Percentiles rank a stretch among this genome's conserved stretches.
Conservation (phyloP, 305 asterid genomes). For the Plantago lanceolata region DNA sequence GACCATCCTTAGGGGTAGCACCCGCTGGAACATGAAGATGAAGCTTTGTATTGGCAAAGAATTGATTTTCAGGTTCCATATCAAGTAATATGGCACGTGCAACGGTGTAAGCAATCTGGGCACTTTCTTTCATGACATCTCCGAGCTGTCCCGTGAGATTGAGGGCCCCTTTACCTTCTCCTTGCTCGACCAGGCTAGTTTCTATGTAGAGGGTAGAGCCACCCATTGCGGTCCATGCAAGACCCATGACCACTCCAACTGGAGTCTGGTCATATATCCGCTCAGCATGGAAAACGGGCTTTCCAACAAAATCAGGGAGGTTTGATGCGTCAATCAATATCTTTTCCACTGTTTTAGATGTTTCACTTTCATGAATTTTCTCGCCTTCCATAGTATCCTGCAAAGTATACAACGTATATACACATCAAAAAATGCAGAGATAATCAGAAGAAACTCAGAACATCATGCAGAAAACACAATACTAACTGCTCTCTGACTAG, state of each 20-base stretch:
- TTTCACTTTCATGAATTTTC: conserved; percentile 33
- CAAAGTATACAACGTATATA: not conserved
- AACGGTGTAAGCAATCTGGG: conserved; percentile 89
- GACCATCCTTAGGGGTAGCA: conserved; percentile 97
- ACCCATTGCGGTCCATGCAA: conserved; percentile 99
- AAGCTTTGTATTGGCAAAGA: conserved; percentile 70
- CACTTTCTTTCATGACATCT: conserved; percentile 97
- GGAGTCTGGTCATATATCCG: conserved; percentile 83
- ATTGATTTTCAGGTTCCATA: conserved; percentile 59
- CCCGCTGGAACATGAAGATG: conserved; percentile 98
- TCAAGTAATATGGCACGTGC: conserved; percentile 69
- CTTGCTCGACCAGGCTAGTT: conserved; percentile 69
- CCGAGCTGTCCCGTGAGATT: conserved; percentile 89
- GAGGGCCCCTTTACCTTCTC: conserved; percentile 84
- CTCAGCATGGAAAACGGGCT: conserved; percentile 95
- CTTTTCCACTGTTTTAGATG: conserved; percentile 39
- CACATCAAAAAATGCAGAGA: conserved; percentile 2
- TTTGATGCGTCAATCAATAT: conserved; percentile 62
- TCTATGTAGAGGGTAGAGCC: conserved; percentile 93
- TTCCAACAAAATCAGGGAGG: conserved; percentile 77
- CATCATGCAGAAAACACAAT: too few species aligned
- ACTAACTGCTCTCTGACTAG: too few species aligned
- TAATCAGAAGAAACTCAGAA: too few species aligned
- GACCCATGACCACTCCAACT: conserved; percentile 94
- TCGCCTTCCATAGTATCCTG: conserved; percentile 43